Evolutionary conservation across 371 early-diverging fungal species (phyloP), one percentile per base, ranked within the genome.

Genomic region (Apophysomyces sp.): DNA sequence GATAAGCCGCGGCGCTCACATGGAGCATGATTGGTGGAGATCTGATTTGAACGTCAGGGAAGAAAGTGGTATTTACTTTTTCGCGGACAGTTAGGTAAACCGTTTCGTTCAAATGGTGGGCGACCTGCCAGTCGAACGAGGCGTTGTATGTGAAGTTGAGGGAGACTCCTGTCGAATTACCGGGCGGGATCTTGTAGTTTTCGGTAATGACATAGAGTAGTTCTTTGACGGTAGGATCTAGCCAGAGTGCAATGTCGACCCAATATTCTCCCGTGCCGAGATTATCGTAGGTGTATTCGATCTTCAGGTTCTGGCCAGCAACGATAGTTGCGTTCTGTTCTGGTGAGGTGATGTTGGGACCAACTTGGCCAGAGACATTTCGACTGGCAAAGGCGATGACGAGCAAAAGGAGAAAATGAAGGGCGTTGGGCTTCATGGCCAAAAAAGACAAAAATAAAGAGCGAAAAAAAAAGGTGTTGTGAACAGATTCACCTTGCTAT

Each of bases 61-160:
- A n/a, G 16, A 32, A 16, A 12, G 6, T 52, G 51, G 66, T 66
- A 3, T 57, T 18, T 8, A 41, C 61, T 13, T 56, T 24, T 32
- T 66, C 66, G 21, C 61, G 62, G 12, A 74, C 67, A n/a, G 69
- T 66, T 36, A 74, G 60, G 32, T 64, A 76, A 49, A 76, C 54
- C 2, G 71, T 68, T 2, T 57, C 39, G 60, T 71, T 68, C 6
- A 78, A 26, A 15, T 67, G 72, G 34, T 59, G 65, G 53, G 76
- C 72, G 0, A 78, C 74, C 7, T 57, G 68, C 79, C 79, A 78
- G 9, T 54, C 60, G 57, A 76, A 78, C 12, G 79, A 63, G 36
- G 60, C 60, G 16, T 73, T 71, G n/a, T 63, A 28, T 4, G 53
- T 66, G 21, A 65, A 65, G 27, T 34, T 52, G 21, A 72, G 41